Evolutionary conservation across 2,329 filamentous ascomycete species (phyloP).

Genomic region (Aspergillus puulaauensis): DNA sequence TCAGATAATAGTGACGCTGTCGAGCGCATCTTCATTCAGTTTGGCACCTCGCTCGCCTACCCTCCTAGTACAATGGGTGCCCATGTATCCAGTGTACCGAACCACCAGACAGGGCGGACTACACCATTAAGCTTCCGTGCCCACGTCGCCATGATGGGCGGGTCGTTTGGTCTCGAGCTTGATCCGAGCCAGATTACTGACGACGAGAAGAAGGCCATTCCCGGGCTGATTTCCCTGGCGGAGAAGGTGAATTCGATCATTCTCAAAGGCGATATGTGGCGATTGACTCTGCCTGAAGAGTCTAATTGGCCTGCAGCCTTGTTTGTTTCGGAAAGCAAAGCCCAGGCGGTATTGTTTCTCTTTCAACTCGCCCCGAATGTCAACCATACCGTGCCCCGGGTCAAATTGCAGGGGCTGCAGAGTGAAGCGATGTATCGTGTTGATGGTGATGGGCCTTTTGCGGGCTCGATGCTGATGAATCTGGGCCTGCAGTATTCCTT

Average conservation of each 20-base stretch:
- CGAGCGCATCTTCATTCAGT: conserved; percentile 61
- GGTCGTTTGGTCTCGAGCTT: conserved; percentile 65
- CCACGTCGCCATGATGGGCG: conserved; percentile 68
- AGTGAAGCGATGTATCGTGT: conserved; percentile 53
- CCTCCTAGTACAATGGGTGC: conserved; percentile 64
- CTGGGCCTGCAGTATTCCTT: conserved; percentile 57
- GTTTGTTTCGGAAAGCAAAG: conserved; percentile 55
- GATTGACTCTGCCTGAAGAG: conserved; percentile 57
- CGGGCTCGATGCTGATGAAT: conserved; percentile 63
- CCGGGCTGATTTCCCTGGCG: conserved; percentile 54
- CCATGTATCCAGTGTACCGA: conserved; percentile 62
- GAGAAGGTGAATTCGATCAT: conserved; percentile 61
- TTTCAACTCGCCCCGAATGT: conserved; percentile 58
- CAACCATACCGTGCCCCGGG: conserved; percentile 54
- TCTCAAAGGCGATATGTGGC: conserved; percentile 59
- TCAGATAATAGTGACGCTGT: conserved; percentile 65
- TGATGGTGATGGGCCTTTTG: conserved; percentile 53
- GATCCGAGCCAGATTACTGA: conserved; percentile 52
- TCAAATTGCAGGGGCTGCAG: conserved; percentile 60
- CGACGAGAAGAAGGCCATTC: conserved; percentile 44
- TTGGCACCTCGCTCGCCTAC: conserved; percentile 64
- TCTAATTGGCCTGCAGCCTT: conserved; percentile 64
- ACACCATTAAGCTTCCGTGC: conserved; percentile 61
- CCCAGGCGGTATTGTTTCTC: conserved; percentile 55
- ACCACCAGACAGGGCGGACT: conserved; percentile 56